Base-by-base conservation (phyloP, 129 eudicot genomes). In the Pittosporum tobira region DNA sequence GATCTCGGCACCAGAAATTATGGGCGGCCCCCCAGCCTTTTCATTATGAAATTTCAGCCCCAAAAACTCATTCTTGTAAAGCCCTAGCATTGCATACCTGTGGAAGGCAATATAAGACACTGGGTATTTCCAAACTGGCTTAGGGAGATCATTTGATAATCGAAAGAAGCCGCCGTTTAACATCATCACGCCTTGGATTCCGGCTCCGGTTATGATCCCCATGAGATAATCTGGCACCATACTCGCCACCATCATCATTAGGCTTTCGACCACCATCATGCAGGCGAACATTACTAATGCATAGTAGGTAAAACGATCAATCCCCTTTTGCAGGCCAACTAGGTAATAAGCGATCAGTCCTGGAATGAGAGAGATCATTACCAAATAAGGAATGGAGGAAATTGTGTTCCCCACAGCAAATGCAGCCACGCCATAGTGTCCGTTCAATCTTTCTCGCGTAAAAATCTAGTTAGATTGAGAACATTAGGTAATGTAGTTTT, bases 201-300 rank as follows among this genome's bases (percentile, higher is more conserved):
- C n/a, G n/a, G n/a, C n/a, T n/a, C n/a, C n/a, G n/a, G n/a, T n/a
- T n/a, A n/a, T n/a, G n/a, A n/a, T n/a, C n/a, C n/a, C n/a, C n/a
- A n/a, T n/a, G n/a, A n/a, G n/a, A n/a, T 59, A 80, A 24, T 76
- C 64, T 9, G 83, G 87, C 3, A 80, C 83, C 1, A 80, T 11
- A 24, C 71, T 72, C 0, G 87, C 82, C 0, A 80, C 82, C 4
- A 65, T 73, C 87, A 80, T 80, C 82, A 45, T 38, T n/a, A n/a
- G n/a, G n/a, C n/a, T n/a, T n/a, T n/a, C n/a, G n/a, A n/a, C n/a
- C n/a, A n/a, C n/a, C n/a, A 73, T 7, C 79, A 73, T 60, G 57
- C 76, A 59, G 0, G 71, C 34, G 30, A 68, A 78, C 5, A 78
- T 63, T 31, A 65, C 0, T 9, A 40, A 23, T 15, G 60, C 11